Base-by-base conservation (phyloP, 2,329 filamentous ascomycete genomes). In the Cladophialophora exuberans region DNA sequence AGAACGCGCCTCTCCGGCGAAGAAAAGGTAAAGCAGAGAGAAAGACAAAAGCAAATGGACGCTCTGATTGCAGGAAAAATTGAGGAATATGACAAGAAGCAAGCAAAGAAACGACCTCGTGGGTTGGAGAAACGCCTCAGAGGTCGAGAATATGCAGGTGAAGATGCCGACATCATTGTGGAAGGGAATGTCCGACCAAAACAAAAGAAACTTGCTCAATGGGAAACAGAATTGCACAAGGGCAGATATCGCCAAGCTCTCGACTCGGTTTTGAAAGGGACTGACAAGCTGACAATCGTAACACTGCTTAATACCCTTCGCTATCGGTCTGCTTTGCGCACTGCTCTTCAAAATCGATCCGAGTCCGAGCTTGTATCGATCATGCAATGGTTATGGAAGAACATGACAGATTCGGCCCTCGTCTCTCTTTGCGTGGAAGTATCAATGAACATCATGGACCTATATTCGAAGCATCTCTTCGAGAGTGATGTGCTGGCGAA, bases 141-240 rank as follows among this genome's bases (percentile, higher is more conserved):
- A 55, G 87, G 86, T 15, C 85, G 91, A 57, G 90, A 97, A 67
- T 87, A 91, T 66, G 81, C 88, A 17, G 92, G 90, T 61, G 90
- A 96, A 70, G 88, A 86, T 39, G 88, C 87, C 20, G 91, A 97
- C 68, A 91, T 97, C 50, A 83, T 96, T 64, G 92, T 97, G 65
- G 88, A 93, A 45, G 83, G 84, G 36, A 87, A 89, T 64, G 85
- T 88, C 35, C 75, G 77, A 45, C 79, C 80, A 57, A 85, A 83
- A 67, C 76, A 77, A 47, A 86, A 84, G 69, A 85, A 83, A 66
- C 83, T 89, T 64, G 84, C 85, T 42, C 67, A 75, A 4, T 99
- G 94, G 93, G 92, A 97, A 70, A 79, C 81, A 56, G 85, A 90
- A 62, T 79, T 97, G 54, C 85, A 92, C 46, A 86, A 87, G 66